phyloP scores from a whole-genome alignment of 2,329 filamentous ascomycete species.

The Cryphonectria naterciae region DNA sequence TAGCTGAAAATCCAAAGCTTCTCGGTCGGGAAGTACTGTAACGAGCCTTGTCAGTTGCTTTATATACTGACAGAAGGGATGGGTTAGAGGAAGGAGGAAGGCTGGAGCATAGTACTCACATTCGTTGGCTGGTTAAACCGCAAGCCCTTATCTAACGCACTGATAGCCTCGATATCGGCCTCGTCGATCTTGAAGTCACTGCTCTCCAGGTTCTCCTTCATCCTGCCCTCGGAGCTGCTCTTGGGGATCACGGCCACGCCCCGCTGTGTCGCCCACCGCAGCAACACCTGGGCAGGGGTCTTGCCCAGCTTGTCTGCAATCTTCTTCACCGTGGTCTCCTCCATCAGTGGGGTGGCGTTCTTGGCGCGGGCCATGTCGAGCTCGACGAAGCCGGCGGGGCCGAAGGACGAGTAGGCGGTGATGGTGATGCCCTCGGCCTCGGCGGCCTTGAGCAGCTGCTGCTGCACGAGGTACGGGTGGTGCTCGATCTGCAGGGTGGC shows the following conservation, averaged over 20 bases:
- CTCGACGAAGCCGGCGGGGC: slow-evolving; percentile 78
- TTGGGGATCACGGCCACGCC: slow-evolving; percentile 83
- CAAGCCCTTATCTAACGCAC: slow-evolving; percentile 65
- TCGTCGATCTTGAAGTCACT: slow-evolving; percentile 67
- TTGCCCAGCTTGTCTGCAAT: slow-evolving; percentile 73
- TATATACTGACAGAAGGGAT: background rate
- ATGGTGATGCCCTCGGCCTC: slow-evolving; percentile 72
- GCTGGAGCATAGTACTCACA: slow-evolving; percentile 30
- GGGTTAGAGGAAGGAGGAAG: slow-evolving; percentile 15
- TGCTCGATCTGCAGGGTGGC: slow-evolving; percentile 87
- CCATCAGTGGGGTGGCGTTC: slow-evolving; percentile 69
- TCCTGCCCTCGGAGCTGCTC: slow-evolving; percentile 57
- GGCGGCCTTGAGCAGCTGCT: slow-evolving; percentile 70
- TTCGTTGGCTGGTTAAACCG: slow-evolving; percentile 74
- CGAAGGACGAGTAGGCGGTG: slow-evolving; percentile 85
- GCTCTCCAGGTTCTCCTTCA: slow-evolving; percentile 70
- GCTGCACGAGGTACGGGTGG: slow-evolving; percentile 85
- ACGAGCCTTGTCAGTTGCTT: background rate
- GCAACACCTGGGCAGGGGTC: slow-evolving; percentile 77
- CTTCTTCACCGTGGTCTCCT: slow-evolving; percentile 65
- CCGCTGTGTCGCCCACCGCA: slow-evolving; percentile 86
- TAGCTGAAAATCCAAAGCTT: slow-evolving; percentile 63
- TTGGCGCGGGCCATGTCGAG: slow-evolving; percentile 72
- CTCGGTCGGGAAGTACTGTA: slow-evolving; percentile 60
- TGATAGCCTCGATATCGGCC: slow-evolving; percentile 70